Conservation (phyloP, 2,329 filamentous ascomycete genomes). For the Bertia moriformis region DNA sequence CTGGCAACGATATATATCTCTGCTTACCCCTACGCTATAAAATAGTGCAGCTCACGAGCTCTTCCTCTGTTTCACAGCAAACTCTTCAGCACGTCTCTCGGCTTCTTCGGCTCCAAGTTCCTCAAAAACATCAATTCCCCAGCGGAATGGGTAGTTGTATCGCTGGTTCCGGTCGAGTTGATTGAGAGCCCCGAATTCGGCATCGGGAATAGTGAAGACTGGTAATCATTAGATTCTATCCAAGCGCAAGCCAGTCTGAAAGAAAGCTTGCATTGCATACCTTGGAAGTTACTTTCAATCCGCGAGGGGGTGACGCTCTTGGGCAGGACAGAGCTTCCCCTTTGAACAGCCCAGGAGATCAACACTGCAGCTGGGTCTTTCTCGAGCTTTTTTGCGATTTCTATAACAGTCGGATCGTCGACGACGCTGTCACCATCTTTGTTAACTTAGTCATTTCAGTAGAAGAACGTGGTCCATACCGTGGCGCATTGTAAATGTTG, state of each 20-base stretch:
- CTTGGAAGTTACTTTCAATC: constrained; percentile 28
- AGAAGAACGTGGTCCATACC: background rate
- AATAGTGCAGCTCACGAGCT: no score
- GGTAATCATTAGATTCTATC: no score
- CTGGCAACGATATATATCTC: constrained; percentile 5
- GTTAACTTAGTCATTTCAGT: background rate
- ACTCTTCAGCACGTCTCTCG: constrained; percentile 8
- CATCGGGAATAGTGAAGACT: constrained; percentile 13
- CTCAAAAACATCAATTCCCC: constrained; percentile 20
- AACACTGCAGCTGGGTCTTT: constrained; percentile 36
- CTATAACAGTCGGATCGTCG: constrained; percentile 31
- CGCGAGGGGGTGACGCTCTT: constrained; percentile 36
- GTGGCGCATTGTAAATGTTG: constrained; percentile 19
- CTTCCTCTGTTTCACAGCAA: constrained; percentile 10
- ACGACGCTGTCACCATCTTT: constrained; percentile 18
- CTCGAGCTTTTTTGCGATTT: constrained; percentile 33
- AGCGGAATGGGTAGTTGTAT: constrained; percentile 19
- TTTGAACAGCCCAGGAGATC: constrained; percentile 36
- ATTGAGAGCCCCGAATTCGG: constrained; percentile 16
- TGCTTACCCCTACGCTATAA: constrained; percentile 11
- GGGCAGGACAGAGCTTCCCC: constrained; percentile 35
- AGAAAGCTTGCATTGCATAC: background rate
- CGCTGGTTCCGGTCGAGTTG: constrained; percentile 17
- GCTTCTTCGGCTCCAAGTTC: constrained; percentile 17
- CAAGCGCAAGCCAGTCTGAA: no score